These are phyloP conservation scores for Salix exigua DNA, from an alignment of 345 rosid genomes.

Conservation along the genomic window DNA sequence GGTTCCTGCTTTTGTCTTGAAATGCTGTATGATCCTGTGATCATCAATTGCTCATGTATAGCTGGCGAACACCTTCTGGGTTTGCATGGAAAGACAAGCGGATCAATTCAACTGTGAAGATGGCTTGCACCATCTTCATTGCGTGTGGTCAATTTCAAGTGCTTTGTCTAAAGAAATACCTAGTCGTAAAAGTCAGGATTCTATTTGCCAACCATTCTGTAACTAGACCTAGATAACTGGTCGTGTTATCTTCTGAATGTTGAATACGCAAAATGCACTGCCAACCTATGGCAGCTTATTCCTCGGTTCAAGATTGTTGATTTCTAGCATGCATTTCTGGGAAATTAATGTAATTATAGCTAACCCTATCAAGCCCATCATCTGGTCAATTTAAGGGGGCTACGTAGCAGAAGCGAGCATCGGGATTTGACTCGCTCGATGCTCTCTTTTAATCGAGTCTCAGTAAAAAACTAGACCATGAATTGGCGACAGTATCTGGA, in stretches of 20 bases:
- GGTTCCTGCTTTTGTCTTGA: not conserved
- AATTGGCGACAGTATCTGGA: too few relatives aligned
- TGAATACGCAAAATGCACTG: not conserved
- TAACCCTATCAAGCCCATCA: not conserved
- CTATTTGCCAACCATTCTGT: not conserved
- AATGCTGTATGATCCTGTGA: not conserved
- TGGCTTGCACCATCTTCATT: not conserved
- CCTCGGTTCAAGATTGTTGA: not conserved
- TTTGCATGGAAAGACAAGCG: not conserved
- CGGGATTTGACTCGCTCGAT: too few relatives aligned
- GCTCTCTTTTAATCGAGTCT: too few relatives aligned
- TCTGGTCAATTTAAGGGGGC: too few relatives aligned
- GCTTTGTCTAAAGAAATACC: slow-evolving; percentile 1
- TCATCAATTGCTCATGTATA: not conserved
- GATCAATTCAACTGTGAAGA: not conserved
- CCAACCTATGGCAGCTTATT: not conserved
- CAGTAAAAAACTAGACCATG: too few relatives aligned
- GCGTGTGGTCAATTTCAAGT: not conserved
- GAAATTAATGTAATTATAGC: not conserved
- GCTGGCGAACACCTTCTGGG: not conserved
- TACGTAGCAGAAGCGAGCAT: too few relatives aligned
- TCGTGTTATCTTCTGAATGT: not conserved
- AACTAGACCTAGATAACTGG: not conserved
- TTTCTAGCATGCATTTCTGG: not conserved
- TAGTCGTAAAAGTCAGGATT: not conserved